Evolutionary conservation across 352 stramenopile genomes (phyloP), one percentile per base, ranked within the genome.

Genomic region (Phytophthora sp.): DNA sequence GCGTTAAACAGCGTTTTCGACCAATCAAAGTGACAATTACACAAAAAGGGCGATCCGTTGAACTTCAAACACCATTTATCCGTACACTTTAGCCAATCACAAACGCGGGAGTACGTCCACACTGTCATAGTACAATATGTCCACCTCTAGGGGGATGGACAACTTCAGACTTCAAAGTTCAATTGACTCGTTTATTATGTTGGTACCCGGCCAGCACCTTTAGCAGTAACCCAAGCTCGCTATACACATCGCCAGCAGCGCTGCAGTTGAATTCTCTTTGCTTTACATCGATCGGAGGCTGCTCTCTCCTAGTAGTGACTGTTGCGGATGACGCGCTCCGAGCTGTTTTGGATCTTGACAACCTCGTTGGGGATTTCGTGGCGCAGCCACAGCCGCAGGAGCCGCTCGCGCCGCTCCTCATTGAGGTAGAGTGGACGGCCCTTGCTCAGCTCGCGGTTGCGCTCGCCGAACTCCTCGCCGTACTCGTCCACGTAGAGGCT

Each of bases 401-500:
- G 68, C 3, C 82, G 80, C 47, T 93, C 82, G 13, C 82, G 79
- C 4, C 84, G 80, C 47, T 93, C 80, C 23, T 77, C 69, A 58
- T 94, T 90, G 20, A 96, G 60, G 57, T 91, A 96, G 45, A 96
- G 65, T 47, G 88, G 88, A 7, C 88, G 84, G 1, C 88, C 88
- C 26, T 93, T 93, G 71, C 84, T 93, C 41, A 93, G 60, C 30
- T 93, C 84, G 36, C 82, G 84, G 47, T 94, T 92, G 44, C 82
- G 82, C 47, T 96, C 88, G 31, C 88, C 86, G 77, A 94, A 94
- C 57, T 93, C 88, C 66, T 96, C 88, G 27, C 88, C 88, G 63
- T 96, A 94, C 66, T 94, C 88, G 66, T 96, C 88, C 56, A 96
- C 84, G 47, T 94, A 96, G 50, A 94, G 59, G 55, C 86, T 94